phyloP scores from a whole-genome alignment of 306 rosid species.

The Oxytropis ochrocephala region DNA sequence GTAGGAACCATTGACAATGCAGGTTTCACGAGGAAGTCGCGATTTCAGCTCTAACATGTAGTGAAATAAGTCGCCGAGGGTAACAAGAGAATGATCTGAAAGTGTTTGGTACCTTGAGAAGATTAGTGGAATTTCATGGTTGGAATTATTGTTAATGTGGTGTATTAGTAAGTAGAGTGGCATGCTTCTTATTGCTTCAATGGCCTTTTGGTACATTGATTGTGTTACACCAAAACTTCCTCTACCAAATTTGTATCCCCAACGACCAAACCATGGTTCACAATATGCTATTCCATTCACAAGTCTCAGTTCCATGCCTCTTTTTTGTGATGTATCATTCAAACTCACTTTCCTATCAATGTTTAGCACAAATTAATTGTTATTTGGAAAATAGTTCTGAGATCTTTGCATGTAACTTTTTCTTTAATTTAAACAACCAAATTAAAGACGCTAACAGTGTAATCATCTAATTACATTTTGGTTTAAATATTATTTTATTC shows the following conservation, averaged over 20 bases:
- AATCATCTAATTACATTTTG: too few relatives aligned
- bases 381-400: not conserved
- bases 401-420: not conserved
- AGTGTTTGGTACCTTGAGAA: conserved; percentile 66
- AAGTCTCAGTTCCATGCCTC: conserved; percentile 71
- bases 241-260: conserved; percentile 77
- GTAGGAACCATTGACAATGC: conserved; percentile 10
- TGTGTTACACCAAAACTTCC: conserved; percentile 61
- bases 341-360: conserved; percentile 68
- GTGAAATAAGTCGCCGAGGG: conserved; percentile 56
- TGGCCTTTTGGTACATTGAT: conserved; percentile 61
- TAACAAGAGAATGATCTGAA: conserved; percentile 61
- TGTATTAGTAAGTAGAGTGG: conserved; percentile 50
- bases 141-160: conserved; percentile 28
- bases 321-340: conserved; percentile 56
- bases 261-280: conserved; percentile 73
- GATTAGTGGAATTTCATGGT: conserved; percentile 46
- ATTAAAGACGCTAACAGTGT: too few relatives aligned
- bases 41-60: conserved; percentile 78
- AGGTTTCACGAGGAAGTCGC: conserved; percentile 43
- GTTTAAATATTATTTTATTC: too few relatives aligned
- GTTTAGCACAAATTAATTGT: not conserved
- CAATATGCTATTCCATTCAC: conserved; percentile 59
- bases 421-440: not conserved
- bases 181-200: conserved; percentile 59